phyloP scores from a whole-genome alignment of 177 flowering plant species.

The Vitis hybrid region DNA sequence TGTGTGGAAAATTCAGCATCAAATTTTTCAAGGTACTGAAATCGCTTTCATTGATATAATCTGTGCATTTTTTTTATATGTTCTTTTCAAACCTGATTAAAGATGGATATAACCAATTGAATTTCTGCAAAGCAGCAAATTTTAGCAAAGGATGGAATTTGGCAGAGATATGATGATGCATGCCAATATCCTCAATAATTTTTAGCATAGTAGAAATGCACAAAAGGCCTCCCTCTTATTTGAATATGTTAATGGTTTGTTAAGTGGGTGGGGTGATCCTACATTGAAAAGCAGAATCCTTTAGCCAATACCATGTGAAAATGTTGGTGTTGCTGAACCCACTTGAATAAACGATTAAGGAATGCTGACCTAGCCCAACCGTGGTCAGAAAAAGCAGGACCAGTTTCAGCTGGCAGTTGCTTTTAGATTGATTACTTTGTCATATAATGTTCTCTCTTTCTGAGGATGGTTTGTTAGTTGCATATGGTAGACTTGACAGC shows the following conservation, averaged over 20 bases:
- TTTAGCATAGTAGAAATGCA: neutral
- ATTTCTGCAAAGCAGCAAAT: neutral
- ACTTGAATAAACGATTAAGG: no score
- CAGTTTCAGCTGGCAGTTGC: no score
- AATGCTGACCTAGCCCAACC: no score
- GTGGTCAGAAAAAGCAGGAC: no score
- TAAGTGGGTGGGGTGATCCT: no score
- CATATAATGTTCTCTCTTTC: no score
- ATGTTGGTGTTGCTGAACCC: neutral
- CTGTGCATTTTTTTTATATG: neutral
- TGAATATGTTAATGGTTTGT: neutral
- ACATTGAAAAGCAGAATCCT: no score
- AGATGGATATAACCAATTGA: neutral
- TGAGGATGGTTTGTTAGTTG: no score
- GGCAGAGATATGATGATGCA: neutral
- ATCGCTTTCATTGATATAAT: neutral
- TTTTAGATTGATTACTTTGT: no score
- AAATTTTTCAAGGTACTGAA: slow-evolving; percentile 68
- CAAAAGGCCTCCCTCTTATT: neutral
- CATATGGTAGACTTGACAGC: neutral
- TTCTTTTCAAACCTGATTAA: neutral
- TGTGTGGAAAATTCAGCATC: slow-evolving; percentile 52
- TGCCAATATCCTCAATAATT: neutral
- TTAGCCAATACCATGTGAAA: no score
- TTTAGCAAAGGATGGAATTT: no score